A percentile compares a stretch with the other conserved stretches of the same genome.
Evolutionary conservation across 371 early-diverging fungal genomes (phyloP).

Genomic region (Actinomortierella ambigua): DNA sequence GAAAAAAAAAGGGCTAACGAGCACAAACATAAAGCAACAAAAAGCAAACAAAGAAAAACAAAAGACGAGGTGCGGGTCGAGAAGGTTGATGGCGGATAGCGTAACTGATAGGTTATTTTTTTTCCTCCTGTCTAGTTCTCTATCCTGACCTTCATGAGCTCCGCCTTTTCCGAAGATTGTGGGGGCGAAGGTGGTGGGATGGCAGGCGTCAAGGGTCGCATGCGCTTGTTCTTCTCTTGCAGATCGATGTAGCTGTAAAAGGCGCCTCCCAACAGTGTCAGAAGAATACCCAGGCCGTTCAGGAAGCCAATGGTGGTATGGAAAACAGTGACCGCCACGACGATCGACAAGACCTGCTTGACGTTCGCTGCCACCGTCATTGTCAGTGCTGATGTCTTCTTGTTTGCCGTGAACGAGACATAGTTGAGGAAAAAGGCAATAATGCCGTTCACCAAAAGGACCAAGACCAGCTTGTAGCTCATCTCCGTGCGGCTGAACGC

Average conservation of each 20-base stretch:
- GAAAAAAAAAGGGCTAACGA: no score
- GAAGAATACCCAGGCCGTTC: constrained; percentile 75
- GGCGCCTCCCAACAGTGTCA: constrained; percentile 80
- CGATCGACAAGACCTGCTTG: constrained; percentile 84
- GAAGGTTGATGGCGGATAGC: no score
- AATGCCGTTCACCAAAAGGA: constrained; percentile 74
- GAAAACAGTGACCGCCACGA: constrained; percentile 80
- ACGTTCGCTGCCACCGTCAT: constrained; percentile 92
- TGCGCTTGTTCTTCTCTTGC: constrained; percentile 27
- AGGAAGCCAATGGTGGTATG: constrained; percentile 63
- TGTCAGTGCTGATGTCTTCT: constrained; percentile 81
- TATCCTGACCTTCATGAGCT: constrained; percentile 37
- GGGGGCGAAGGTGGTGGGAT: constrained; percentile 26
- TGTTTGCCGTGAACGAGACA: constrained; percentile 85
- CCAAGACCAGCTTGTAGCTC: constrained; percentile 52
- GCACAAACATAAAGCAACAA: no score
- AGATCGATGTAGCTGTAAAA: constrained; percentile 39
- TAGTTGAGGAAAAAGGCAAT: constrained; percentile 86
- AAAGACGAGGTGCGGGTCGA: no score
- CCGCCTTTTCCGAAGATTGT: constrained; percentile 32
- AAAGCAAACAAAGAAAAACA: no score
- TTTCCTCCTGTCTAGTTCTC: constrained; percentile 12
- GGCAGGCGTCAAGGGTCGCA: constrained; percentile 33
- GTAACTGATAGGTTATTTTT: no score
- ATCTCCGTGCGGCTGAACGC: constrained; percentile 56